These are phyloP conservation scores for Dendryphion nanum DNA, from an alignment of 2,329 filamentous ascomycete species.

Conservation along the genomic window DNA sequence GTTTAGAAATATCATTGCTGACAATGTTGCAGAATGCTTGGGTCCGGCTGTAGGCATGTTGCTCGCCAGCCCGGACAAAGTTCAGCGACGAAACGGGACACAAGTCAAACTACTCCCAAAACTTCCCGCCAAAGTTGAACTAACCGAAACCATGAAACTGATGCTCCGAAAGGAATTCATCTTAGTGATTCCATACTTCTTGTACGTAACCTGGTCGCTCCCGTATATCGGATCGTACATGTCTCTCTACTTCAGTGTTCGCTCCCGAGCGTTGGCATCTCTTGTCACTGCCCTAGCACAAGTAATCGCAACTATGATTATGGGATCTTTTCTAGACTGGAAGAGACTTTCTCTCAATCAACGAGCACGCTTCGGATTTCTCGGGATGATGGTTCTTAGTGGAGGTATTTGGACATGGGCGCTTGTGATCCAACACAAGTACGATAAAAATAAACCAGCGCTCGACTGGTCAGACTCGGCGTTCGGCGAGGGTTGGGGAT, in stretches of 20 bases:
- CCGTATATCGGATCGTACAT: slow-evolving; percentile 17
- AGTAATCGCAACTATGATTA: slow-evolving; percentile 18
- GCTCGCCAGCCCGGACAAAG: slow-evolving; percentile 12
- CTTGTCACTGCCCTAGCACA: slow-evolving; percentile 22
- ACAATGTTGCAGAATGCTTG: slow-evolving; percentile 12
- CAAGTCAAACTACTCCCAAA: slow-evolving; percentile 7
- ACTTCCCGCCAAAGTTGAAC: slow-evolving; percentile 9
- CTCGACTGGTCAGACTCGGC: slow-evolving; percentile 26
- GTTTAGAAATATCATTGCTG: not conserved
- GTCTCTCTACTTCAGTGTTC: slow-evolving; percentile 15
- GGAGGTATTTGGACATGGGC: slow-evolving; percentile 30
- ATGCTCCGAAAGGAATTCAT: slow-evolving; percentile 4
- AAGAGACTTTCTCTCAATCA: slow-evolving; percentile 13
- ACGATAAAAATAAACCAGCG: slow-evolving; percentile 18
- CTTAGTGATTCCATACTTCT: slow-evolving; percentile 14
- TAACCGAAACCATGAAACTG: slow-evolving; percentile 10
- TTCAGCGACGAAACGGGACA: slow-evolving; percentile 13
- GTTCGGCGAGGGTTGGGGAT: slow-evolving; percentile 27
- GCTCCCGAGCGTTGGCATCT: slow-evolving; percentile 13
- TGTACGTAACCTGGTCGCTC: slow-evolving; percentile 19
- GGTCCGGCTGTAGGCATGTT: slow-evolving; percentile 14
- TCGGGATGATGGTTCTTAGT: slow-evolving; percentile 22
- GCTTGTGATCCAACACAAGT: slow-evolving; percentile 27
- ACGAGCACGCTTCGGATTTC: slow-evolving; percentile 18
- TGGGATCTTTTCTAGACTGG: slow-evolving; percentile 28